A percentile compares a stretch with the other conserved stretches of the same genome.
Evolutionary conservation across 129 eudicot genomes (phyloP).

Genomic region (Rutidosis leptorrhynchoides): DNA sequence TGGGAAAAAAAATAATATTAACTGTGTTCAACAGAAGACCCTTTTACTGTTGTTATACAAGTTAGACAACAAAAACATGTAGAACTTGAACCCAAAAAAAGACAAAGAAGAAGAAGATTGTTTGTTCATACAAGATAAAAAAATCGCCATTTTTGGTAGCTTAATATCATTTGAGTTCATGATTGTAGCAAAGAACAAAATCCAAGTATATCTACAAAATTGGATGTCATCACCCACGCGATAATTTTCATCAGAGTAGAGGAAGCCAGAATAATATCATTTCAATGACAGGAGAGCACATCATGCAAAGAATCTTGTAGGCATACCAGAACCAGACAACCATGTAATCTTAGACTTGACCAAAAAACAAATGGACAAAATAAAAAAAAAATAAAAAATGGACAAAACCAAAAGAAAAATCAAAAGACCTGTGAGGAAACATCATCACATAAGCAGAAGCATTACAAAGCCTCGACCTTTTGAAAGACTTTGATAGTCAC

Average conservation of each 20-base stretch:
- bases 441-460: constrained; percentile 5
- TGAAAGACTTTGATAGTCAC: neutral
- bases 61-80: constrained; percentile 14
- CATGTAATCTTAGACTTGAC: constrained; percentile 27
- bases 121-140: neutral
- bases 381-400: neutral
- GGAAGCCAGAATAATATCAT: constrained; percentile 14
- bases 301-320: constrained; percentile 58
- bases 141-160: constrained; percentile 10
- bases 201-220: constrained; percentile 8
- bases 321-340: constrained; percentile 38
- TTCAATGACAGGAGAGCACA: constrained; percentile 24
- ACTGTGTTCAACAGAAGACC: neutral
- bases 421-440: constrained; percentile 1
- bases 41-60: neutral
- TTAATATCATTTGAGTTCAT: constrained; percentile 2
- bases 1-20: neutral
- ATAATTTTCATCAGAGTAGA: constrained; percentile 15
- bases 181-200: constrained; percentile 15
- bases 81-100: constrained; percentile 9
- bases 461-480: constrained; percentile 1
- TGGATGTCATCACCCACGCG: constrained; percentile 16
- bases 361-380: too few relatives aligned
- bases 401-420: neutral
- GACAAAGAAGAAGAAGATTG: neutral